Percentiles rank a stretch among this genome's conserved stretches.
Evolutionary conservation across 73 alveolate genomes (phyloP).

Genomic region (Effrenium voratum): DNA sequence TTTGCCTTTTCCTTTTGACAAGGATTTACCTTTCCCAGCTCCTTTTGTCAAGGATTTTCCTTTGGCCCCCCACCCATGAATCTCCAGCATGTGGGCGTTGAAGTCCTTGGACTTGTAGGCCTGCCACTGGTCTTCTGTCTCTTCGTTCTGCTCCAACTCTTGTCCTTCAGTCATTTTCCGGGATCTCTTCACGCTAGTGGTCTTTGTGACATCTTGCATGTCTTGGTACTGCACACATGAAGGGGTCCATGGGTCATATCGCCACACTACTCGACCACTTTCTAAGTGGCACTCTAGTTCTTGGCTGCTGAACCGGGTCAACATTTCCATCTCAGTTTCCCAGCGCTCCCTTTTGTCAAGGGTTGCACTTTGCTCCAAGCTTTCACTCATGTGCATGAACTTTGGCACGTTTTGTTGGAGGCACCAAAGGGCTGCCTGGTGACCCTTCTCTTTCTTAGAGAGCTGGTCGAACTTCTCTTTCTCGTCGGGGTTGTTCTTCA

Average conservation of each 20-base stretch:
- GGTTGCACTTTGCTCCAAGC: neutral
- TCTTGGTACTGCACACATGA: neutral
- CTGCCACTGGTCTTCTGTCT: neutral
- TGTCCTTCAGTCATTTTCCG: neutral
- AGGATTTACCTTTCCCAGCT: no score
- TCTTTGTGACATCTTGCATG: neutral
- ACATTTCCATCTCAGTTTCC: neutral
- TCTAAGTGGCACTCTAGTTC: neutral
- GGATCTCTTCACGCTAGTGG: neutral
- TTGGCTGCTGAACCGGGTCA: neutral
- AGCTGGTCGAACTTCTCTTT: neutral
- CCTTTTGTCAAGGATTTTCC: neutral
- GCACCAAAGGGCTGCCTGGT: neutral
- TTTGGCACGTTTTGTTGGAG: neutral
- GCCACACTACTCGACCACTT: neutral
- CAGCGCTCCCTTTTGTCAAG: neutral
- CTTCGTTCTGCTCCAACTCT: neutral
- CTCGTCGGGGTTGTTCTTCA: neutral
- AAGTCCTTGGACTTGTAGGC: neutral
- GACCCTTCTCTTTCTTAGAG: neutral
- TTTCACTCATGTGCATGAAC: neutral
- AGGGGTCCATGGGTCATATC: neutral
- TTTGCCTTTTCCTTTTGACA: no score
- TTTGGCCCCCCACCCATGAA: no score
- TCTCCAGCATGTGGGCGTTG: neutral